These are phyloP conservation scores for Dichotomopilus funicola DNA, from an alignment of 2,329 filamentous ascomycete species.

Conservation along the genomic window DNA sequence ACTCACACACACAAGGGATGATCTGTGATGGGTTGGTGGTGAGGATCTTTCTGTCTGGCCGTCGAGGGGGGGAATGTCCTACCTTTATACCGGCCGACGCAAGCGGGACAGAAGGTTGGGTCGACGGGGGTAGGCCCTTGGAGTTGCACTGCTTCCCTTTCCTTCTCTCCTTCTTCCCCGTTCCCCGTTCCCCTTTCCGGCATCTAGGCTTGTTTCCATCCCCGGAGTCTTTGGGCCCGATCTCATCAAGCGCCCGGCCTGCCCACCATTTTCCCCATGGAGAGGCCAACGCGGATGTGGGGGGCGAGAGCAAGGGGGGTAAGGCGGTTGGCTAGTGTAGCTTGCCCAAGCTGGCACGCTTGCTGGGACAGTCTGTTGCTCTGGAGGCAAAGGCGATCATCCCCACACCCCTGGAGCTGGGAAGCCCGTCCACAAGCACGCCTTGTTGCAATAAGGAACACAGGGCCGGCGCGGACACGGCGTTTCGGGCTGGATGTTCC, in stretches of 20 bases:
- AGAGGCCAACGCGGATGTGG: too few species aligned
- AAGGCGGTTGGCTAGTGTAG: too few species aligned
- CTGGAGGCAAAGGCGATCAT: not conserved
- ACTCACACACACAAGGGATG: slow-evolving; percentile 4
- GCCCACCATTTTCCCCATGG: too few species aligned
- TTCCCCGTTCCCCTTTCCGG: not conserved
- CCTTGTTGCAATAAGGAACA: slow-evolving; percentile 30
- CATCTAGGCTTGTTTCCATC: too few species aligned
- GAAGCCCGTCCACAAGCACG: slow-evolving; percentile 6
- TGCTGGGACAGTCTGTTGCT: not conserved
- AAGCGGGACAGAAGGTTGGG: not conserved
- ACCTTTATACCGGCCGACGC: slow-evolving; percentile 23
- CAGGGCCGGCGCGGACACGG: slow-evolving; percentile 27
- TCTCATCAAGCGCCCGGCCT: too few species aligned
- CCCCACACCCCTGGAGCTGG: not conserved
- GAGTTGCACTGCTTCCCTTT: slow-evolving; percentile 2
- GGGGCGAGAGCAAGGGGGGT: too few species aligned
- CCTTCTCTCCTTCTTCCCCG: not conserved
- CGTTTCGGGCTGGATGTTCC: slow-evolving; percentile 27
- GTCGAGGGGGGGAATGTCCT: slow-evolving; percentile 12
- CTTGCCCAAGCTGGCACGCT: too few species aligned
- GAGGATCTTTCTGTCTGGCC: slow-evolving; percentile 5
- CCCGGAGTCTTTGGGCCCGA: too few species aligned
- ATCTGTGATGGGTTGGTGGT: slow-evolving; percentile 14
- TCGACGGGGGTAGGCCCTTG: not conserved